Conservation (phyloP, 352 stramenopile species). For the Globisporangium middletonii region DNA sequence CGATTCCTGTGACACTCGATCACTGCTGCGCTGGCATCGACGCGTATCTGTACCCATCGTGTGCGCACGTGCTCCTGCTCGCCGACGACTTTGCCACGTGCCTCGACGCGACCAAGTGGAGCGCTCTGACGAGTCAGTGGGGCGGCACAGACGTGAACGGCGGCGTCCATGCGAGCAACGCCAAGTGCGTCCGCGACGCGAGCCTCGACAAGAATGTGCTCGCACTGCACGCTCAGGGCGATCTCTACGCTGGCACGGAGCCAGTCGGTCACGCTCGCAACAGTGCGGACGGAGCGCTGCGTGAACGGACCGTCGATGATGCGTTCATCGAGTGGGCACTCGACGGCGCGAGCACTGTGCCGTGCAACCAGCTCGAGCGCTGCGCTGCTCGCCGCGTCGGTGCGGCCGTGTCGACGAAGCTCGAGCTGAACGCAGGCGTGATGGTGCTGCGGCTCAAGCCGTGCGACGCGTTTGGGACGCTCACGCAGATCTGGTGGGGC, state of each 20-base stretch:
- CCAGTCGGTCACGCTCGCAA: conserved; percentile 29
- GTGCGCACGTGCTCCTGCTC: conserved; percentile 41
- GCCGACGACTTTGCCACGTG: conserved; percentile 47
- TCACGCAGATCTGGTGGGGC: conserved; percentile 63
- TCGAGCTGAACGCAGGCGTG: conserved; percentile 42
- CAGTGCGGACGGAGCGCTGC: conserved; percentile 11
- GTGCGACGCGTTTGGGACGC: conserved; percentile 42
- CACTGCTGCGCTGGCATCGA: conserved; percentile 45
- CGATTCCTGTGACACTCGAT: conserved; percentile 31
- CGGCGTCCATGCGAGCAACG: conserved; percentile 52
- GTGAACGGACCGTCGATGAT: conserved; percentile 30
- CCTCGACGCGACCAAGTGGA: conserved; percentile 40
- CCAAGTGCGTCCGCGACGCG: conserved; percentile 28
- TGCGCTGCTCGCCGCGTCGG: conserved; percentile 49
- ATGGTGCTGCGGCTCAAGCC: conserved; percentile 42
- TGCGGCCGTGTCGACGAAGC: conserved; percentile 37
- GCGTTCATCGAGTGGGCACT: conserved; percentile 48
- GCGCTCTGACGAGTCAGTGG: conserved; percentile 42
- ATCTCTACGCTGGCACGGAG: conserved; percentile 29
- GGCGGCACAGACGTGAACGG: conserved; percentile 51
- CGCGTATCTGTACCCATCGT: conserved; percentile 32
- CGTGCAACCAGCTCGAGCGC: conserved; percentile 28
- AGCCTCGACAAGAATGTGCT: conserved; percentile 30
- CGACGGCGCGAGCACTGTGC: conserved; percentile 30
- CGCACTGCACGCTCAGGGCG: conserved; percentile 40